Percentiles rank a stretch among this genome's conserved stretches.
Evolutionary conservation across 148 eudicot genomes (phyloP).

Genomic region (Chenopodium album): DNA sequence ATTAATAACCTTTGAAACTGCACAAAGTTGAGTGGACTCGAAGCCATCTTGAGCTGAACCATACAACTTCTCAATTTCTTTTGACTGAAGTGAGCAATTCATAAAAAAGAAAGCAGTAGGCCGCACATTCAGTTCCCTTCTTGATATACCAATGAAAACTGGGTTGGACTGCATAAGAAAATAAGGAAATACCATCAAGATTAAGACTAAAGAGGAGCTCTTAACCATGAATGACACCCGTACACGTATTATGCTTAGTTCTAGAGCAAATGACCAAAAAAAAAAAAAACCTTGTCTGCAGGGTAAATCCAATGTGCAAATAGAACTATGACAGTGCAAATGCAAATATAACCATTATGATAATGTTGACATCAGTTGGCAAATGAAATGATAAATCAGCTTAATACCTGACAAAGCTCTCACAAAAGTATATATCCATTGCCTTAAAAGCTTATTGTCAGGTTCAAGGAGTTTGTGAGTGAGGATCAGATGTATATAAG

Average conservation of each 20-base stretch:
- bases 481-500: not conserved
- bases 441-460: not conserved
- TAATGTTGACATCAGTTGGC: too few species aligned
- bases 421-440: not conserved
- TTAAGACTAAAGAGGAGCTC: not conserved
- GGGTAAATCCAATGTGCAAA: not conserved
- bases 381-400: too few species aligned
- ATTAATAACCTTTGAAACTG: conserved; percentile 53
- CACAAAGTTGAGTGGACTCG: conserved; percentile 79
- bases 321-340: not conserved
- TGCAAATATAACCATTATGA: too few species aligned
- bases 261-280: not conserved
- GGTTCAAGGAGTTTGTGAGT: not conserved
- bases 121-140: conserved; percentile 79
- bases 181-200: not conserved
- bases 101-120: conserved; percentile 95
- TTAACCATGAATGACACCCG: not conserved
- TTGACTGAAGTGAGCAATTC: conserved; percentile 66
- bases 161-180: conserved; percentile 54
- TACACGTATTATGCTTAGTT: not conserved
- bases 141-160: conserved; percentile 79
- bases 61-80: conserved; percentile 73
- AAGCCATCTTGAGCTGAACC: conserved; percentile 82
- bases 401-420: not conserved
- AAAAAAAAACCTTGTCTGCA: not conserved